These are phyloP conservation scores for Didymella pinodella DNA, from an alignment of 2,329 filamentous ascomycete genomes.

Conservation along the genomic window DNA sequence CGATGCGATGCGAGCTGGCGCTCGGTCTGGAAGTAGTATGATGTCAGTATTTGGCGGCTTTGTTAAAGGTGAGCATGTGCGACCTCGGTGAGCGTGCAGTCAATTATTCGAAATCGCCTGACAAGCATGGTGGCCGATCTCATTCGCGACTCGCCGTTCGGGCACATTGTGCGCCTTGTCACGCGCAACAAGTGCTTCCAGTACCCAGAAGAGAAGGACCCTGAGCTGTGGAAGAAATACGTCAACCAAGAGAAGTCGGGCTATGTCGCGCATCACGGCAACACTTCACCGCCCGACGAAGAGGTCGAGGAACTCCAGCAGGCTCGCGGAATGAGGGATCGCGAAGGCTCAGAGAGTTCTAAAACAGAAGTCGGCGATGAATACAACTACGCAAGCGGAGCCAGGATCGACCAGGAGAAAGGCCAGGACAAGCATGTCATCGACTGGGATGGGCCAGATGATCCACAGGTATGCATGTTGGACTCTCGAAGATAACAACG, in stretches of 20 bases:
- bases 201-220: constrained; percentile 59
- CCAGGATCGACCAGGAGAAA: constrained; percentile 60
- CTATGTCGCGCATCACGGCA: constrained; percentile 57
- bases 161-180: constrained; percentile 54
- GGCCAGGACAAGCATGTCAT: constrained; percentile 60
- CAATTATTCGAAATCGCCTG: neutral
- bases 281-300: constrained; percentile 48
- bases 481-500: neutral
- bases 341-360: constrained; percentile 26
- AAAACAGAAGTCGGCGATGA: constrained; percentile 25
- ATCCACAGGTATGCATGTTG: constrained; percentile 47
- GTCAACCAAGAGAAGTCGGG: constrained; percentile 60
- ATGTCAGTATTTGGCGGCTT: constrained; percentile 12
- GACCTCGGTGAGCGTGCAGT: neutral
- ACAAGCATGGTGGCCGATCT: constrained; percentile 26
- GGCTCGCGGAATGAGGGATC: constrained; percentile 20
- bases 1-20: neutral
- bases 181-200: constrained; percentile 50
- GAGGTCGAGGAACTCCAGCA: constrained; percentile 32
- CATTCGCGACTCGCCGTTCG: constrained; percentile 35
- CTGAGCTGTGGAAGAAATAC: constrained; percentile 58
- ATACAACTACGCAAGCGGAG: constrained; percentile 50
- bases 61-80: constrained; percentile 2
- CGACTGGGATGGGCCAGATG: constrained; percentile 60
- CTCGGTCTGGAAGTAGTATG: constrained; percentile 4